Conservation (phyloP, 2,329 filamentous ascomycete genomes). For the Coniochaeta sp. region DNA sequence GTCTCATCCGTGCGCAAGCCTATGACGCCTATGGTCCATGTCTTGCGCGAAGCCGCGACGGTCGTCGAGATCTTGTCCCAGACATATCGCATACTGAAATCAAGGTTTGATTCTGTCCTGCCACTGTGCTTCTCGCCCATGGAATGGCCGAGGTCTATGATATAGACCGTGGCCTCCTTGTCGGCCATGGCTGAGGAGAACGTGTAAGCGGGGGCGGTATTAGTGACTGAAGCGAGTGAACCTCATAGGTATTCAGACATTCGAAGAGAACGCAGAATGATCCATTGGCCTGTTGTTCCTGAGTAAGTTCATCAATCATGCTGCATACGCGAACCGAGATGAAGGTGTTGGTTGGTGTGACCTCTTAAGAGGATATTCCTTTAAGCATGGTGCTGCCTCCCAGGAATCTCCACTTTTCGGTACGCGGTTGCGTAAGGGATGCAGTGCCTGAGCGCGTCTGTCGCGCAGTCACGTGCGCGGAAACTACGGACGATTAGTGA, state of each 20-base stretch:
- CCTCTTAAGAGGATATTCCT: neutral
- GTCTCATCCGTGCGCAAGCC: conserved; percentile 77
- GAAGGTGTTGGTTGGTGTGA: neutral
- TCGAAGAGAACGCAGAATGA: neutral
- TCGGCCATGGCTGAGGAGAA: conserved; percentile 61
- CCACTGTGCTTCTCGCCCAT: conserved; percentile 70
- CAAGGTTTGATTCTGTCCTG: conserved; percentile 70
- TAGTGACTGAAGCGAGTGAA: neutral
- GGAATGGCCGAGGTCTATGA: conserved; percentile 81
- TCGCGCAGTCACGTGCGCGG: neutral
- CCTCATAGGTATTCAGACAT: neutral
- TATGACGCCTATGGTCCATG: conserved; percentile 68
- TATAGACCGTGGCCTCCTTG: conserved; percentile 89
- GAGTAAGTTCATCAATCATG: neutral
- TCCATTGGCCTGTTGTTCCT: neutral
- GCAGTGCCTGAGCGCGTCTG: neutral
- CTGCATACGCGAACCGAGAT: neutral
- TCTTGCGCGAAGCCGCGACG: conserved; percentile 62
- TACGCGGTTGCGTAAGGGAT: too few species aligned
- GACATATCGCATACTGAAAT: conserved; percentile 84
- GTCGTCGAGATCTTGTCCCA: conserved; percentile 87
- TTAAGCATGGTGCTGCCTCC: neutral
- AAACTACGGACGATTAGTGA: neutral
- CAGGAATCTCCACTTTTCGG: neutral
- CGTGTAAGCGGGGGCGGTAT: neutral